phyloP scores from a whole-genome alignment of 2,329 filamentous ascomycete genomes.

The Cercospora sp. region DNA sequence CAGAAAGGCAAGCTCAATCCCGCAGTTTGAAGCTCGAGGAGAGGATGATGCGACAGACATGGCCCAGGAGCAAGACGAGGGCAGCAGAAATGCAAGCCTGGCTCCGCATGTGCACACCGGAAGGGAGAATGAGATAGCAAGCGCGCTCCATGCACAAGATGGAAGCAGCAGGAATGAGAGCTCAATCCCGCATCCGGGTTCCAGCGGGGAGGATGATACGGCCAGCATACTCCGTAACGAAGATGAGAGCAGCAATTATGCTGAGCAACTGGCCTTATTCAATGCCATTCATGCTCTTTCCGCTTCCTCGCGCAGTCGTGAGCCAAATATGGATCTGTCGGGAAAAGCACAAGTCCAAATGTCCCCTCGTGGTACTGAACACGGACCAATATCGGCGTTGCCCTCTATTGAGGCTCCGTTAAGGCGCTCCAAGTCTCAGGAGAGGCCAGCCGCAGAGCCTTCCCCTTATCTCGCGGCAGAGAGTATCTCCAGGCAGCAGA shows the following conservation, averaged over 20 bases:
- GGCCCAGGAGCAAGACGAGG: too few species aligned
- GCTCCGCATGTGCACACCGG: too few species aligned
- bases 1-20: too few species aligned
- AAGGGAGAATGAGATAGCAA: too few species aligned
- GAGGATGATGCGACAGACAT: too few species aligned
- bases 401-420: not conserved
- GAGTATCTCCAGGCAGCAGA: not conserved
- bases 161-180: not conserved
- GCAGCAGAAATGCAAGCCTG: too few species aligned
- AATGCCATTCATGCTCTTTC: not conserved
- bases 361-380: not conserved
- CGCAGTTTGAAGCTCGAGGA: too few species aligned
- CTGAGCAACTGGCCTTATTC: not conserved
- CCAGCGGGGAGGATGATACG: not conserved
- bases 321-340: not conserved
- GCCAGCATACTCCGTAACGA: not conserved
- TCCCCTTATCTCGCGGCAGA: not conserved
- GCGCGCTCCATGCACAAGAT: too few species aligned
- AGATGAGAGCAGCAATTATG: not conserved
- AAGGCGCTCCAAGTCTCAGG: not conserved
- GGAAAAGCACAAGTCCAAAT: not conserved
- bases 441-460: not conserved
- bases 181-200: not conserved
- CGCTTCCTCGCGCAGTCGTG: not conserved
- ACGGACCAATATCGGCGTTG: not conserved